Base-by-base conservation (phyloP, 305 asterid species). In the Striga hermonthica region DNA sequence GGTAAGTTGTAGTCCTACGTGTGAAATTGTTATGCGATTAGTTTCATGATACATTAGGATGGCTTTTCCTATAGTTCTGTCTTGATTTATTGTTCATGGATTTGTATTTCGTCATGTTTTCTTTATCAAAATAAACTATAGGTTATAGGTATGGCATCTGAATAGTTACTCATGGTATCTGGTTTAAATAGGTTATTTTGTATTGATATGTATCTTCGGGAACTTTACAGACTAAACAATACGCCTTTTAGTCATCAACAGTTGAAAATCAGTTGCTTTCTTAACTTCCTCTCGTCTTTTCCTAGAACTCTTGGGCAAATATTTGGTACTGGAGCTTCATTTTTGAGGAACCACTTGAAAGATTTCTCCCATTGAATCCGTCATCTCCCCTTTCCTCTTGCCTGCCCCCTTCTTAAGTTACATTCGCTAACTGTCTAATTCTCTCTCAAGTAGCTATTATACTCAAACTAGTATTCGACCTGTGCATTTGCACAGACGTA, bases 1-100 rank as follows among this genome's bases (percentile, higher is more conserved):
- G 97, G 93, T 84, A 82, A 82, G 88, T 83, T 81, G 57, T 75
- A 63, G 50, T 63, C 68, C 71, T 72, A 35, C 59, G 7, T 74
- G 67, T 69, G 16, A 15, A 10, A 47, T 13, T 47, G 8, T 47
- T 47, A 47, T 11, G 10, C 54, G 3, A 11, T 16, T 47, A 13
- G 3, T 47, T 47, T 47, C 8, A 4, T 4, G 6, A 4, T 47
- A 1, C 54, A 47, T 3, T 4, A 47, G 22, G 8, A 8, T 47
- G 54, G 54, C 16, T 47, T 12, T 5, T 11, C 54, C 22, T 59
- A 28, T 54, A 39, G 63, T 55, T 60, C 64, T 53, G 28, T 34
- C 60, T 68, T 7, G 9, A 48, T 41, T 59, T 67, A 28, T 64
- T 64, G 5, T 7, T 10, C 10, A 8, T 64, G 37, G 34, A 45